A percentile compares a stretch with the other conserved stretches of the same genome.
These are phyloP conservation scores for Apiosordaria backusii DNA, from an alignment of 495 filamentous ascomycete species.

Conservation along the genomic window DNA sequence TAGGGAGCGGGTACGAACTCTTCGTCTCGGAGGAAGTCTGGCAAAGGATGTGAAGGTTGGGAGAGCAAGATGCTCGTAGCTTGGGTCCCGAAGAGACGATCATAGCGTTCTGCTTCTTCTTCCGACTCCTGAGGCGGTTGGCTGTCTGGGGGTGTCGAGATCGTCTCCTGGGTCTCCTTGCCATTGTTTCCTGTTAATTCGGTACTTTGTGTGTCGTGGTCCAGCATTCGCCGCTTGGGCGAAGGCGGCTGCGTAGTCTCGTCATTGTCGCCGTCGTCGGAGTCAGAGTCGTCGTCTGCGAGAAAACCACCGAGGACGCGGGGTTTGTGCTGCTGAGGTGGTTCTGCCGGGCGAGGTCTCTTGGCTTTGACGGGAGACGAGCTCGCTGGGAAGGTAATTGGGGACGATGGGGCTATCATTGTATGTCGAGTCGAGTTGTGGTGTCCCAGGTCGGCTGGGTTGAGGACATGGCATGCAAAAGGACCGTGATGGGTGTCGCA, in stretches of 20 bases:
- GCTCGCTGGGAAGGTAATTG: conserved; percentile 53
- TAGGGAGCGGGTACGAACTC: conserved; percentile 27
- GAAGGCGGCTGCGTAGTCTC: conserved; percentile 29
- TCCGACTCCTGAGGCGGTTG: conserved; percentile 19
- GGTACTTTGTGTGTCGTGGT: conserved; percentile 14
- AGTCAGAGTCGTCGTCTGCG: conserved; percentile 41
- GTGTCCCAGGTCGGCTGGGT: not conserved
- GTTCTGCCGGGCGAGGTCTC: conserved; percentile 24
- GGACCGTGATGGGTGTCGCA: not conserved
- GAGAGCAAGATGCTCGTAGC: not conserved
- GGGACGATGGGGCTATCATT: conserved; percentile 55
- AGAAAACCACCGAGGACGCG: conserved; percentile 43
- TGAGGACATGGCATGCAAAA: not conserved
- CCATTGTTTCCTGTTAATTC: not conserved
- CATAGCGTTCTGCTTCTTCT: conserved; percentile 28
- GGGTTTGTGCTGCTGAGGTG: conserved; percentile 22
- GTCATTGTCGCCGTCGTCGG: conserved; percentile 37
- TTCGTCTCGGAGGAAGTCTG: conserved; percentile 10
- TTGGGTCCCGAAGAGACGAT: conserved; percentile 27
- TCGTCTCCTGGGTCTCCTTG: conserved; percentile 4
- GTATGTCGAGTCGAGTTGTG: not conserved
- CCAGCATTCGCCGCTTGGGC: conserved; percentile 38
- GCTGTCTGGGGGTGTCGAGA: conserved; percentile 21
- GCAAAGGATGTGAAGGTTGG: not conserved
- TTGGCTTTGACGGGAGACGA: conserved; percentile 50